A percentile compares a stretch with the other conserved stretches of the same genome.
Conservation (phyloP, 352 stramenopile genomes). For the Phytophthora nicotianae region DNA sequence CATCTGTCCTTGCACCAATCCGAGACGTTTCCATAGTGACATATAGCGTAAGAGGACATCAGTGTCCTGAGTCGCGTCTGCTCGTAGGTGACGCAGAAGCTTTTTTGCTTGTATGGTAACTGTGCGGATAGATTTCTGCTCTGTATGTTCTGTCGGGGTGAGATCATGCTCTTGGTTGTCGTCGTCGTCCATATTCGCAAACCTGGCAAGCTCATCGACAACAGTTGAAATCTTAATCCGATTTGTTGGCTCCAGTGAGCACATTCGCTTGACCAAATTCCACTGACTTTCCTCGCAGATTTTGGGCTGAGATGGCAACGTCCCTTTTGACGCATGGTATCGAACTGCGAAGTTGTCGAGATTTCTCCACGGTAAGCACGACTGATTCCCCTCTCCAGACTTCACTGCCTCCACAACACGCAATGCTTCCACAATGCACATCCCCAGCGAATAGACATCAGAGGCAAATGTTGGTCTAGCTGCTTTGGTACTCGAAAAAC, state of each 20-base stretch:
- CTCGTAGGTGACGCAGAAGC: no score
- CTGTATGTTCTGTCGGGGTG: no score
- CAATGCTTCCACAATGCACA: conserved; percentile 19
- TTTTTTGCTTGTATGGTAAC: no score
- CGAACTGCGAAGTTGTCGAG: background rate
- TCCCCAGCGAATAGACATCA: conserved; percentile 16
- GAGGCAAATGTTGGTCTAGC: conserved; percentile 6
- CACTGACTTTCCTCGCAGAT: background rate
- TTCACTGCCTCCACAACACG: conserved; percentile 9
- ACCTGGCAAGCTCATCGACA: conserved; percentile 4
- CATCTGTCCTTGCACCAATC: no score
- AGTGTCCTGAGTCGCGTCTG: no score
- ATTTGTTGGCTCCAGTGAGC: background rate
- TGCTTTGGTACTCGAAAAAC: background rate
- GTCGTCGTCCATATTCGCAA: background rate
- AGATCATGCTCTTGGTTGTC: background rate
- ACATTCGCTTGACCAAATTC: conserved; percentile 13
- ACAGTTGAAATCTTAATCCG: conserved; percentile 23
- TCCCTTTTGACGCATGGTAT: background rate
- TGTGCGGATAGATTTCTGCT: no score
- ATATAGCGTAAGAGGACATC: no score
- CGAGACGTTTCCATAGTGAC: no score
- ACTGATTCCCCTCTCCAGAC: background rate
- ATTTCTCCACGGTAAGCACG: conserved; percentile 3
- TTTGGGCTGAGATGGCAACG: background rate